Percentiles rank a stretch among this genome's conserved stretches.
Conservation (phyloP, 371 early-diverging fungal genomes). For the Mucor indicus region DNA sequence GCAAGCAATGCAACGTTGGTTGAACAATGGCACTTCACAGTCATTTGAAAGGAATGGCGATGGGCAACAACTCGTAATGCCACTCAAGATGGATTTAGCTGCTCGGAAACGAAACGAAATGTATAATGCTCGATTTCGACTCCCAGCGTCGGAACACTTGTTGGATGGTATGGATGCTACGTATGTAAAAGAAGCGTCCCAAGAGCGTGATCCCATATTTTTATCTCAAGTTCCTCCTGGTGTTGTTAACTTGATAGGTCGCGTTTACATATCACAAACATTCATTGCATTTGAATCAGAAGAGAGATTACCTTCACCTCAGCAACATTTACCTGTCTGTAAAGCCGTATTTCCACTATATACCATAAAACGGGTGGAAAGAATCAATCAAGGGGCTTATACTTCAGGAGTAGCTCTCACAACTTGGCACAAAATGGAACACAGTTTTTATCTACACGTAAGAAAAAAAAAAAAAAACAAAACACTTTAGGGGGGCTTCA, state of each 20-base stretch:
- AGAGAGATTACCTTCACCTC: conserved; percentile 43
- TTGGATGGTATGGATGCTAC: conserved; percentile 55
- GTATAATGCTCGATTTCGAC: conserved; percentile 68
- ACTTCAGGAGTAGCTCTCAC: conserved; percentile 40
- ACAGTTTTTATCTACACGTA: conserved; percentile 52
- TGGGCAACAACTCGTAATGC: conserved; percentile 44
- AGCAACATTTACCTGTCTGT: conserved; percentile 51
- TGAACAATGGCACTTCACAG: conserved; percentile 81
- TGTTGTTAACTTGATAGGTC: conserved; percentile 49
- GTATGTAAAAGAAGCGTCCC: conserved; percentile 32
- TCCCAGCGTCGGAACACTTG: conserved; percentile 66
- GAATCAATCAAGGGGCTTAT: conserved; percentile 52
- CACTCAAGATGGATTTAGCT: conserved; percentile 58
- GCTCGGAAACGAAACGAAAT: conserved; percentile 70
- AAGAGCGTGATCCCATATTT: conserved; percentile 9
- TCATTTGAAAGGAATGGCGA: no score
- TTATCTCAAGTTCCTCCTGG: conserved; percentile 21
- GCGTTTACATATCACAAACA: conserved; percentile 71
- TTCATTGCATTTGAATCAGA: conserved; percentile 63
- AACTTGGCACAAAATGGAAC: conserved; percentile 64
- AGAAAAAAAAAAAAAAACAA: no score
- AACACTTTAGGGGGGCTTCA: no score
- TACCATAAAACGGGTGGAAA: conserved; percentile 88
- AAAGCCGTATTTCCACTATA: conserved; percentile 82
- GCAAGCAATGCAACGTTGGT: conserved; percentile 79